These are phyloP conservation scores for Auriscalpium vulgare DNA, from an alignment of 768 basidiomycete species.

Conservation along the genomic window DNA sequence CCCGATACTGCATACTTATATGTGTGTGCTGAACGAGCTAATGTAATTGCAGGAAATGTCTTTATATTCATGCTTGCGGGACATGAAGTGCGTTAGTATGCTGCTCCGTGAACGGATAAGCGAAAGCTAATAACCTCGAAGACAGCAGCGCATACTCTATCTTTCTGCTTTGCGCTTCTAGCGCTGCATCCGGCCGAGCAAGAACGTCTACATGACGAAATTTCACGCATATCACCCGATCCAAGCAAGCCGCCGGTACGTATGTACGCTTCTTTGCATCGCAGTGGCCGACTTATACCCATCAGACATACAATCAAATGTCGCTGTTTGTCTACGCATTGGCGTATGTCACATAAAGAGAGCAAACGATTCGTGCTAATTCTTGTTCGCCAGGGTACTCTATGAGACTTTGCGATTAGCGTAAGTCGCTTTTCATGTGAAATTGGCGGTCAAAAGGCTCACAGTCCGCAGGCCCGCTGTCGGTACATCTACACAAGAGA, in stretches of 20 bases:
- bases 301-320: slow-evolving; percentile 19
- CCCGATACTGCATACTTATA: not conserved
- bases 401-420: slow-evolving; percentile 43
- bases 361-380: not conserved
- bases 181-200: slow-evolving; percentile 36
- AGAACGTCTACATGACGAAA: slow-evolving; percentile 29
- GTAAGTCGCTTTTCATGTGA: not conserved
- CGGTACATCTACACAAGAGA: too few species aligned
- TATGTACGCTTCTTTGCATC: not conserved
- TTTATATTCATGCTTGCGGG: slow-evolving; percentile 30
- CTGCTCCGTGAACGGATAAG: not conserved
- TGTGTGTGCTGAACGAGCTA: not conserved
- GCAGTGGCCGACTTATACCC: not conserved
- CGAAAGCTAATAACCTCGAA: slow-evolving; percentile 2
- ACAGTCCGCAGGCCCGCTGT: too few species aligned
- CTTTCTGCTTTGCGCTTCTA: slow-evolving; percentile 32
- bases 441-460: too few species aligned
- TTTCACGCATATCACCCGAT: slow-evolving; percentile 24
- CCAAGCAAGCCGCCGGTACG: slow-evolving; percentile 15
- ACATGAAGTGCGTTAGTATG: slow-evolving; percentile 20
- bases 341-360: slow-evolving; percentile 8
- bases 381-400: slow-evolving; percentile 28
- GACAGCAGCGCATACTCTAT: slow-evolving; percentile 32
- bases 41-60: slow-evolving; percentile 12
- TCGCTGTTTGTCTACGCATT: slow-evolving; percentile 9